phyloP scores from a whole-genome alignment of 257 asterid species.

The Capsicum chinense region DNA sequence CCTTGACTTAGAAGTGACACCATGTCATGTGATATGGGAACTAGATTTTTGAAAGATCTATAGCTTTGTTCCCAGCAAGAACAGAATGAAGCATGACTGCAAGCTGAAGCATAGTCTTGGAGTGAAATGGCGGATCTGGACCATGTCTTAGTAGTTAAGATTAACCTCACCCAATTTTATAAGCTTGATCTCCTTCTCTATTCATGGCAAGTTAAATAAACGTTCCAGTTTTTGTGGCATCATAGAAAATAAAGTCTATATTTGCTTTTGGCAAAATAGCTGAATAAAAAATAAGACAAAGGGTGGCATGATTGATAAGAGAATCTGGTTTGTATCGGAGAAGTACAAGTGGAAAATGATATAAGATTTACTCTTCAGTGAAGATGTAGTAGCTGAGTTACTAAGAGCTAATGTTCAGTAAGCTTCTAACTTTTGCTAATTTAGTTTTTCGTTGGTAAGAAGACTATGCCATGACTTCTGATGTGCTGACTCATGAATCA shows the following conservation, averaged over 20 bases:
- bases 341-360: background rate
- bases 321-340: background rate
- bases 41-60: background rate
- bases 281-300: slow-evolving; percentile 1
- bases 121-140: slow-evolving; percentile 4
- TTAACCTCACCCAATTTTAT: background rate
- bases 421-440: slow-evolving; percentile 8
- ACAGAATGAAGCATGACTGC: background rate
- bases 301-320: background rate
- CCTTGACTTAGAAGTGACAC: no score
- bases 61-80: background rate
- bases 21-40: background rate
- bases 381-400: background rate
- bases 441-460: background rate
- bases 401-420: background rate
- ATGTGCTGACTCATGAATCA: background rate
- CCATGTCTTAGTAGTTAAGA: background rate
- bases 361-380: background rate
- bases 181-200: slow-evolving; percentile 10
- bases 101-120: slow-evolving; percentile 8
- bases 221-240: background rate
- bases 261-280: background rate
- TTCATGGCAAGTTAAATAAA: slow-evolving; percentile 2
- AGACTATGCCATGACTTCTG: background rate
- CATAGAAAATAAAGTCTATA: background rate